phyloP scores from a whole-genome alignment of 2,329 filamentous ascomycete species.

The Fusarium nisikadoi region DNA sequence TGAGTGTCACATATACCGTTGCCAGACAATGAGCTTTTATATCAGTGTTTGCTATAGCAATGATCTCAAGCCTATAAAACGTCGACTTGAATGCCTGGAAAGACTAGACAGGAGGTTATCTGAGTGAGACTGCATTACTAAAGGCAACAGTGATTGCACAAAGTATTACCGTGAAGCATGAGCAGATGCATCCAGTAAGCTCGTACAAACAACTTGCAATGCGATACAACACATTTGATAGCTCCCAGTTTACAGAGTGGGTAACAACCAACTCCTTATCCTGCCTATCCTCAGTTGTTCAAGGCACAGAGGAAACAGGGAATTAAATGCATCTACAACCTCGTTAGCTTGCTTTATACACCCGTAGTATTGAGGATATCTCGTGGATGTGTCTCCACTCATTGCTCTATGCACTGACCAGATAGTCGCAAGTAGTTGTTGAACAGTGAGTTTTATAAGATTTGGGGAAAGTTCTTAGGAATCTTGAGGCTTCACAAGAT shows the following conservation, averaged over 20 bases:
- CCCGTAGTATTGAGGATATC: not conserved
- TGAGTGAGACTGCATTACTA: not conserved
- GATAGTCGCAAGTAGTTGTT: not conserved
- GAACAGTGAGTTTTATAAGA: not conserved
- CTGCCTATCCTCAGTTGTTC: not conserved
- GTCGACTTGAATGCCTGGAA: not conserved
- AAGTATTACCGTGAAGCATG: not conserved
- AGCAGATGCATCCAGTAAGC: not conserved
- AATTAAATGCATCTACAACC: not conserved
- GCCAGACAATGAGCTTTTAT: not conserved
- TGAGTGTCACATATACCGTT: too few relatives aligned
- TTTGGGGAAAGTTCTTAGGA: too few relatives aligned
- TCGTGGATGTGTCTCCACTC: not conserved
- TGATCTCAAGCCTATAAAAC: not conserved
- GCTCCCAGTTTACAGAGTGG: slow-evolving; percentile 11
- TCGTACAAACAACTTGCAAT: not conserved
- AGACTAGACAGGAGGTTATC: not conserved
- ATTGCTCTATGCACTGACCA: not conserved
- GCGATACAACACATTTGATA: not conserved
- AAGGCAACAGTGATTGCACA: slow-evolving; percentile 8
- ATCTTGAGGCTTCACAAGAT: not conserved
- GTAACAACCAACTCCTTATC: not conserved
- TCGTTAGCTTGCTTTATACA: not conserved
- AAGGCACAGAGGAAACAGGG: not conserved
- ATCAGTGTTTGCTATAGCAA: not conserved